phyloP scores from a whole-genome alignment of 331 rosid species.

The Saraca asoca region DNA sequence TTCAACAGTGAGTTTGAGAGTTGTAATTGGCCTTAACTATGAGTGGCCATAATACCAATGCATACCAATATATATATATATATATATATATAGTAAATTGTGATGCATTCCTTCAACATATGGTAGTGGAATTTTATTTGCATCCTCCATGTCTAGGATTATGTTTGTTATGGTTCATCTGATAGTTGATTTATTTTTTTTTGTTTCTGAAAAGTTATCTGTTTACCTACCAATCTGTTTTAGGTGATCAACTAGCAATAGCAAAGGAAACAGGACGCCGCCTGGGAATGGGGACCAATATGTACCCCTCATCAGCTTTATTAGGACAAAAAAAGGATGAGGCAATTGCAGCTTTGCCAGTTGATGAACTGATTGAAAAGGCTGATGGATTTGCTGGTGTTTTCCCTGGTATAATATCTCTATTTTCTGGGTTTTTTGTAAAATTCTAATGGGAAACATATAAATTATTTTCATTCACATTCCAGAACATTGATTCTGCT shows the following conservation, averaged over 20 bases:
- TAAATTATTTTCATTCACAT: constrained; percentile 2
- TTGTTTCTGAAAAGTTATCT: constrained; percentile 11
- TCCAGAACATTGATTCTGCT: constrained; percentile 5
- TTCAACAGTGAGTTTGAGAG: too few relatives aligned
- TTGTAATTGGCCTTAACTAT: too few relatives aligned
- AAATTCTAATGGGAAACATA: not conserved
- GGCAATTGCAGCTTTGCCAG: constrained; percentile 63
- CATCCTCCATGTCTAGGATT: not conserved
- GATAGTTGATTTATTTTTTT: not conserved
- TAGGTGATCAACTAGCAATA: constrained; percentile 91
- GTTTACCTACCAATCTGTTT: constrained; percentile 20
- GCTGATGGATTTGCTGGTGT: constrained; percentile 95
- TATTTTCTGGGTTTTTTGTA: not conserved
- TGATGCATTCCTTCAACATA: too few relatives aligned
- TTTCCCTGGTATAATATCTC: constrained; percentile 64
- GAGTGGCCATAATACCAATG: too few relatives aligned
- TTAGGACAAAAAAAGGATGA: constrained; percentile 71
- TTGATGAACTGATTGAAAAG: constrained; percentile 82
- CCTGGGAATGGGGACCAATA: constrained; percentile 91
- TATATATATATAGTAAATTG: too few relatives aligned
- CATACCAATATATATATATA: too few relatives aligned
- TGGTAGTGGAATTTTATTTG: too few relatives aligned
- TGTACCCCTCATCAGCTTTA: constrained; percentile 82
- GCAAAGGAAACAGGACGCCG: constrained; percentile 90
- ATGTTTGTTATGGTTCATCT: not conserved